Percentiles rank a stretch among this genome's conserved stretches.
These are phyloP conservation scores for Pseudogymnoascus sp. DNA, from an alignment of 2,329 filamentous ascomycete species.

Conservation along the genomic window DNA sequence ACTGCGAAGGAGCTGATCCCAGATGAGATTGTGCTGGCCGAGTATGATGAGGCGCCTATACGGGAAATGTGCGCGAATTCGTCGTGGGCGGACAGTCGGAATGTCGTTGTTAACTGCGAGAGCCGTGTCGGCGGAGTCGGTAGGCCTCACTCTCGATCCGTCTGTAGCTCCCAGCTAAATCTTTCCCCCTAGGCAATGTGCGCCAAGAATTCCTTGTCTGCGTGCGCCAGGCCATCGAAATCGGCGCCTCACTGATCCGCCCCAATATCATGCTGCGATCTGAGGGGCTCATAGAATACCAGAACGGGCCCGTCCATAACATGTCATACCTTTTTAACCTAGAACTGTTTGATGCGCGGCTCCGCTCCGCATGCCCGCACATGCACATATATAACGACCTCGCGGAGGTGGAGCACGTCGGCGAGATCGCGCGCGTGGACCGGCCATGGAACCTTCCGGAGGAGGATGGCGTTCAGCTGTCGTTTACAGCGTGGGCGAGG, in stretches of 20 bases:
- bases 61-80: background rate
- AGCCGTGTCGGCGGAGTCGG: background rate
- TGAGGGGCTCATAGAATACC: background rate
- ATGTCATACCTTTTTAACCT: constrained; percentile 16
- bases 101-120: background rate
- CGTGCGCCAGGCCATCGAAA: background rate
- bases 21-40: background rate
- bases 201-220: background rate
- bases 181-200: constrained; percentile 8
- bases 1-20: background rate
- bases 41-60: background rate
- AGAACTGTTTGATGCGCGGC: constrained; percentile 9
- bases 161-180: background rate
- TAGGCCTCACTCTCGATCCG: background rate
- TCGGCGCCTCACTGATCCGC: background rate
- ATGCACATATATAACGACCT: constrained; percentile 14
- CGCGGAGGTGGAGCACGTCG: constrained; percentile 11
- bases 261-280: background rate
- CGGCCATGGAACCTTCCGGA: constrained; percentile 21
- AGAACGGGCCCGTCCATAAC: background rate
- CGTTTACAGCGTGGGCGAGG: background rate
- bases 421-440: constrained; percentile 13
- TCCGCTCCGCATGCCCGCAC: constrained; percentile 12
- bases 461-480: constrained; percentile 7
- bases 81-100: background rate